Base-by-base conservation (phyloP, 495 filamentous ascomycete genomes). In the Penicillium samsonianum region DNA sequence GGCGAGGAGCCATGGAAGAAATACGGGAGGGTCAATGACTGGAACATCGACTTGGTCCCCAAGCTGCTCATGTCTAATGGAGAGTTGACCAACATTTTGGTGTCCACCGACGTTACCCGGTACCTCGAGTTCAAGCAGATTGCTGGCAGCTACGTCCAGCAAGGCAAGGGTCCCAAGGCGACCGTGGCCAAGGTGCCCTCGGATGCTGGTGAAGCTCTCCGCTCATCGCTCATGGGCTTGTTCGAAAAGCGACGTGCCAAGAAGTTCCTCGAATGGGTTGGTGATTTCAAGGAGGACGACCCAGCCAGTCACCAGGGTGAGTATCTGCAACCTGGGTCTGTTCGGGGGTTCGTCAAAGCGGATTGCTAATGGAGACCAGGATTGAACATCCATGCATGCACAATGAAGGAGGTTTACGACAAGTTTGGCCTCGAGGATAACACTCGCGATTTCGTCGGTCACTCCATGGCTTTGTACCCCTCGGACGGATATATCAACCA, bases 61-160 rank as follows among this genome's bases (percentile, higher is more conserved):
- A 99, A 99, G 81, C 84, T 99, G 50, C 81, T 99, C 69, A 98
- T 99, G 92, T 90, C 94, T 19, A 96, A 96, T 66, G 94, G 94
- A 69, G 92, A 99, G 78, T 81, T 99, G 71, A 99, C 94, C 59
- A 98, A 97, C 74, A 96, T 96, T 72, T 81, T 97, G 64, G 91
- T 96, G 48, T 95, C 90, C 31, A 98, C 94, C 69, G 92, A 97
- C 68, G 94, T 98, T 55, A 98, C 94, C 58, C 80, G 91, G 72
- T 98, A 98, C 76, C 89, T 98, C 57, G 94, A 98, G 67, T 97
- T 99, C 81, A 93, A 92, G 80, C 94, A 97, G 77, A 93, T 99
- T 45, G 95, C 92, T 48, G 94, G 94, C 68, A 96, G 90, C 81
- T 99, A 90, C 70, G 95, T 98, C 57, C 95, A 98, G 73, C 92